Conservation (phyloP, 331 rosid genomes). For the Arachis monticola region DNA sequence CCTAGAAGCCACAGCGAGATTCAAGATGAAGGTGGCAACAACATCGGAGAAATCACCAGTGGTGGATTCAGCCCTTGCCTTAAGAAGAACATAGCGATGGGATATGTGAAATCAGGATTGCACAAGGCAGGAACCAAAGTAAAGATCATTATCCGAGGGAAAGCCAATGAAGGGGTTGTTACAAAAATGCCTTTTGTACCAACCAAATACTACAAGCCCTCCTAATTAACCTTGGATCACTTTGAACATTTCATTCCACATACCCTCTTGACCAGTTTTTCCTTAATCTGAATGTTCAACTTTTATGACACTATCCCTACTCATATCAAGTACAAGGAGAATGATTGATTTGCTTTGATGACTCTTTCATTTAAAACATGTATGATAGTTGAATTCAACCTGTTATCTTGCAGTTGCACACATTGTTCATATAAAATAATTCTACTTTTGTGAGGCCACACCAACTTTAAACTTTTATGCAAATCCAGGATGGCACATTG, state of each 20-base stretch:
- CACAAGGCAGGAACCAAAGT: constrained; percentile 95
- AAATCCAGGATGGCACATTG: constrained; percentile 4
- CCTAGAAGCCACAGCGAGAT: constrained; percentile 97
- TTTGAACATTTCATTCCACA: constrained; percentile 25
- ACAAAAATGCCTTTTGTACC: constrained; percentile 97
- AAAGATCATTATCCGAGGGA: constrained; percentile 81
- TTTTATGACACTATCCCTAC: constrained; percentile 15
- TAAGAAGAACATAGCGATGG: constrained; percentile 95
- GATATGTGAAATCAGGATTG: constrained; percentile 92
- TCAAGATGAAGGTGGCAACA: constrained; percentile 74
- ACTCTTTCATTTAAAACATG: constrained; percentile 17
- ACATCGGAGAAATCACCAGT: constrained; percentile 89
- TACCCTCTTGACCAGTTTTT: constrained; percentile 39
- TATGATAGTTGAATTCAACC: constrained; percentile 11
- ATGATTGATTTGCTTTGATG: constrained; percentile 3
- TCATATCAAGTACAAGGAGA: constrained; percentile 25
- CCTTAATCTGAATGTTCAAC: constrained; percentile 32
- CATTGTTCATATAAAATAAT: neutral
- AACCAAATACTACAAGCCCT: constrained; percentile 89
- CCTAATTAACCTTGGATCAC: constrained; percentile 52
- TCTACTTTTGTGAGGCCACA: constrained; percentile 4
- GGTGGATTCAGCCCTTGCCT: constrained; percentile 99
- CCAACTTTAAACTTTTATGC: constrained; percentile 1
- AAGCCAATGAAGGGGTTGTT: constrained; percentile 82
- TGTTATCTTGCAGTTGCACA: neutral